phyloP scores from a whole-genome alignment of 768 basidiomycete genomes.

The Leccinum rimulosum region DNA sequence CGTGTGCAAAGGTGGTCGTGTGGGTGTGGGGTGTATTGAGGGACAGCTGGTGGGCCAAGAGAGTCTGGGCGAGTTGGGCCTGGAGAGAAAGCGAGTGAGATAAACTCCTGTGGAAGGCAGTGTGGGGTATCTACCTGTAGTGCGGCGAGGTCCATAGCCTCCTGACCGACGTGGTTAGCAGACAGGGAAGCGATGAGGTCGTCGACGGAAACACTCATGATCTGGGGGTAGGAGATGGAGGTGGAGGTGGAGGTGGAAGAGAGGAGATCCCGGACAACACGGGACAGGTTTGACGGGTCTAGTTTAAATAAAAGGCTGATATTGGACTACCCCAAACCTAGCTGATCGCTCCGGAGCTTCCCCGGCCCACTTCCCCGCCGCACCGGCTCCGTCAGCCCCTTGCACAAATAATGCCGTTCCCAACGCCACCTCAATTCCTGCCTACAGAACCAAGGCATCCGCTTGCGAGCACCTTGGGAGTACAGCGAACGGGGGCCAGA shows the following conservation, averaged over 20 bases:
- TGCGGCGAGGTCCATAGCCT: slow-evolving; percentile 48
- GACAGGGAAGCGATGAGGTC: slow-evolving; percentile 50
- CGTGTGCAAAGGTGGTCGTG: slow-evolving; percentile 17
- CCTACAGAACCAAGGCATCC: background rate
- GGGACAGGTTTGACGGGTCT: slow-evolving; percentile 5
- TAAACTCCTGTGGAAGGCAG: slow-evolving; percentile 11
- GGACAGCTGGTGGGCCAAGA: slow-evolving; percentile 35
- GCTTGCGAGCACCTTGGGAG: background rate
- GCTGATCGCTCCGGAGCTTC: slow-evolving; percentile 12
- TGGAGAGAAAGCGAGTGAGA: slow-evolving; percentile 19
- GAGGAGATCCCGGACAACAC: background rate
- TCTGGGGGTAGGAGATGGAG: background rate
- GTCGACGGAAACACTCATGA: slow-evolving; percentile 48
- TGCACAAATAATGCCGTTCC: background rate
- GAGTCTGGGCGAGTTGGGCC: slow-evolving; percentile 47
- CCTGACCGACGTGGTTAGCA: slow-evolving; percentile 50
- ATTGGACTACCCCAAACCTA: slow-evolving; percentile 21
- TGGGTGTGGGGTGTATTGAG: slow-evolving; percentile 18
- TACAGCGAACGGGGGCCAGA: background rate
- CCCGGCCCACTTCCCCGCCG: slow-evolving; percentile 1
- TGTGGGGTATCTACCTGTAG: slow-evolving; percentile 40
- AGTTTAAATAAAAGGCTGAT: background rate
- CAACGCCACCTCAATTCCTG: slow-evolving; percentile 10
- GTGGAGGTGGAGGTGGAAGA: background rate
- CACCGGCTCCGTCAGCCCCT: background rate